Conservation (phyloP, 176 grass and related monocot species). For the Areca catechu region DNA sequence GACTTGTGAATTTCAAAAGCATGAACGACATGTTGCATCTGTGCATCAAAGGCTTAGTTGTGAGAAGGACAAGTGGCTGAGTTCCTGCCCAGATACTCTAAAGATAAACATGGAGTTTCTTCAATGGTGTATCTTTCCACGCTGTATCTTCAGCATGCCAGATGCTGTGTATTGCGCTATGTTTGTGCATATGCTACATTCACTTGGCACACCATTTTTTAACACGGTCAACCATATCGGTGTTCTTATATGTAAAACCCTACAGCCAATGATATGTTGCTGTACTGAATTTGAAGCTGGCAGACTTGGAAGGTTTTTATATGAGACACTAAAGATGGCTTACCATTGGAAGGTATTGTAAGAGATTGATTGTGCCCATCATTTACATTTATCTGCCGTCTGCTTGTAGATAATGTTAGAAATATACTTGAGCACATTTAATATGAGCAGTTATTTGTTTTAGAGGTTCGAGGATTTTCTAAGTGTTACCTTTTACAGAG, state of each 20-base stretch:
- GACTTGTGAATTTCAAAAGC: conserved; percentile 69
- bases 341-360: conserved; percentile 94
- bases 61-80: conserved; percentile 96
- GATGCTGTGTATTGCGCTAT: conserved; percentile 95
- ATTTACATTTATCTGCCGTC: too few relatives aligned
- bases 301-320: conserved; percentile 86
- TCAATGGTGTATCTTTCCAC: conserved; percentile 86
- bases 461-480: conserved; percentile 14
- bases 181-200: conserved; percentile 83
- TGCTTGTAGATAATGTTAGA: too few relatives aligned
- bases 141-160: conserved; percentile 71
- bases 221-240: conserved; percentile 93
- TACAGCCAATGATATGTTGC: conserved; percentile 97
- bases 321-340: conserved; percentile 92
- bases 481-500: conserved; percentile 42
- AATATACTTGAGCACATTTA: too few relatives aligned
- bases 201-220: conserved; percentile 82
- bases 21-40: conserved; percentile 68
- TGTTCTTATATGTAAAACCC: conserved; percentile 83
- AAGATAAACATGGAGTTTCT: conserved; percentile 98
- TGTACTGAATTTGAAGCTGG: conserved; percentile 97
- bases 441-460: conserved; percentile 11
- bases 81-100: conserved; percentile 68
- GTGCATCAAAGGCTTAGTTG: conserved; percentile 62
- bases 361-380: not conserved